Base-by-base conservation (phyloP, 345 rosid species). In the Viola odorata region DNA sequence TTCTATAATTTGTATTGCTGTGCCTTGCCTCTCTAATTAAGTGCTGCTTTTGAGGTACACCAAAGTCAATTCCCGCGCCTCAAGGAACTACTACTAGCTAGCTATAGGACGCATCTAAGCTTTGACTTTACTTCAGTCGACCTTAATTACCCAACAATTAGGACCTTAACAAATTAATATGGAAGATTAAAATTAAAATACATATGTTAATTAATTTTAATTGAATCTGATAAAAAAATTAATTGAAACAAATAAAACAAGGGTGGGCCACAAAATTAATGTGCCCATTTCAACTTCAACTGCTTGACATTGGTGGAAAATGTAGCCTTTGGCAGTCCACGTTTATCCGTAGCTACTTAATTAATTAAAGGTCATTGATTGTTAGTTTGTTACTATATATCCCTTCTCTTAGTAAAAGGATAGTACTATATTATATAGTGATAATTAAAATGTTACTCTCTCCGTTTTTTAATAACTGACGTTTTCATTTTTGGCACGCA, bases 1-100 rank as follows among this genome's bases (percentile, higher is more conserved):
- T 23, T 42, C 45, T 42, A 42, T 51, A 23, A 2, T 53, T 10
- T 37, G 4, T 7, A 39, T 14, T 23, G 53, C 37, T 54, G 14
- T 39, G 13, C 47, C 10, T 3, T 2, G n/a, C 45, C 47, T 60
- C 41, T 67, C 60, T 59, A 40, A 23, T 8, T 13, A 11, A 23
- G n/a, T 65, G 79, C 75, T 69, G 69, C 81, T 79, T 81, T 84
- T 77, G 80, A 75, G 82, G 82, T 77, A 23, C 2, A 76, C 84
- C 74, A 64, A 80, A 79, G 84, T 84, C 89, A 79, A 84, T 68
- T 50, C 84, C 80, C 65, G 67, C 79, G 70, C 63, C 82, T 50
- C 70, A 45, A 56, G 66, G 70, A 67, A 41, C 62, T 60, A 65
- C 64, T 47, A 53, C 70, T 57, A 51, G 58, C 69, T 72, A 74